phyloP scores from a whole-genome alignment of 768 basidiomycete genomes.

The Termitomyces sp. region DNA sequence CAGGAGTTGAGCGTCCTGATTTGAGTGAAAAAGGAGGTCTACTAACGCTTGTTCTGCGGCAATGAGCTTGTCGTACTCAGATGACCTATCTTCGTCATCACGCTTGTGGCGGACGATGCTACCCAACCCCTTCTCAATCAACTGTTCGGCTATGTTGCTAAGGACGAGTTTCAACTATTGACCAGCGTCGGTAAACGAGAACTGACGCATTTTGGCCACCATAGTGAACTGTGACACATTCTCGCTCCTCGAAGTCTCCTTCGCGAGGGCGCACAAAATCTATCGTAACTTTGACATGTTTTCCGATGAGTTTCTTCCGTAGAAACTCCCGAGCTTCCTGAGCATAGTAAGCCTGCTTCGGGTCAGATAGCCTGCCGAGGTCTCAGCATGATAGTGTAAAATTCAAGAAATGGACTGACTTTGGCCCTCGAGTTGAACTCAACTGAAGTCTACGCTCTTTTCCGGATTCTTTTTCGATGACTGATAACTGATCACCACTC shows the following conservation, averaged over 20 bases:
- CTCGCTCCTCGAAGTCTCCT: conserved; percentile 90
- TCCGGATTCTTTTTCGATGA: conserved; percentile 62
- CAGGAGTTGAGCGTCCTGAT: background rate
- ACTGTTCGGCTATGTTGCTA: conserved; percentile 88
- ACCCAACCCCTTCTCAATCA: conserved; percentile 91
- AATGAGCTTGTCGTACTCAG: conserved; percentile 94
- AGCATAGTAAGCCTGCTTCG: conserved; percentile 82
- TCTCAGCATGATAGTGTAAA: background rate
- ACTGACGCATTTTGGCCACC: conserved; percentile 77
- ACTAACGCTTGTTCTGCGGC: conserved; percentile 87
- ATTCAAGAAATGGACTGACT: conserved; percentile 33
- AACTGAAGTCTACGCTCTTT: conserved; percentile 83
- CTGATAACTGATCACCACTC: conserved; percentile 88
- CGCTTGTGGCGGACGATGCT: conserved; percentile 87
- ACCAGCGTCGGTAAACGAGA: background rate
- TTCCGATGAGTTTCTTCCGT: conserved; percentile 88
- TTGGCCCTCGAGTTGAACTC: conserved; percentile 83
- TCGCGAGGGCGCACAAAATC: conserved; percentile 91
- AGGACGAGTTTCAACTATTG: background rate
- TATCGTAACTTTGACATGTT: conserved; percentile 72
- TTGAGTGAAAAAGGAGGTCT: background rate
- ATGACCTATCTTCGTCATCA: conserved; percentile 94
- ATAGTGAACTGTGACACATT: conserved; percentile 85
- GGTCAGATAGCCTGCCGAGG: conserved; percentile 63
- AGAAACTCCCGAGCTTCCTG: conserved; percentile 92